These are phyloP conservation scores for Aspergillus alliaceus DNA, from an alignment of 2,329 filamentous ascomycete genomes.

Conservation along the genomic window DNA sequence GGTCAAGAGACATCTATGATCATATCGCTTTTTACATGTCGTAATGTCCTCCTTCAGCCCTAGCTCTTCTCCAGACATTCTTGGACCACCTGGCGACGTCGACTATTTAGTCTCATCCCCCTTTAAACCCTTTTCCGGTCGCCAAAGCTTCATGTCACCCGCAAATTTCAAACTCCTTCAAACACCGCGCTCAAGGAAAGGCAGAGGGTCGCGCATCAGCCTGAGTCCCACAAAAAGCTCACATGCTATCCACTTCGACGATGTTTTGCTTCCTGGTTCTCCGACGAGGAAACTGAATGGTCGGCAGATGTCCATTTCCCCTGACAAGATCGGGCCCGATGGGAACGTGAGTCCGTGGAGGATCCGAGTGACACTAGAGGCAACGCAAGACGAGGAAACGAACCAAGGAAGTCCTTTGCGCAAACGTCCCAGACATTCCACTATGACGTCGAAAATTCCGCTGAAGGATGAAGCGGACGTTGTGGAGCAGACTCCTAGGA, in stretches of 20 bases:
- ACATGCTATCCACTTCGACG: slow-evolving; percentile 43
- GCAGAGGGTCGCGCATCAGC: slow-evolving; percentile 35
- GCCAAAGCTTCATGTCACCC: slow-evolving; percentile 42
- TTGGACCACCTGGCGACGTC: slow-evolving; percentile 43
- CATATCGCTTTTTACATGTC: slow-evolving; percentile 20
- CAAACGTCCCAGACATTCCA: slow-evolving; percentile 32
- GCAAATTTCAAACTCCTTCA: slow-evolving; percentile 30
- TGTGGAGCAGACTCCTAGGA: slow-evolving; percentile 39
- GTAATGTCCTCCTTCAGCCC: slow-evolving; percentile 36
- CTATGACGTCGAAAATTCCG: slow-evolving; percentile 43
- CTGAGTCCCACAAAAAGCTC: slow-evolving; percentile 37
- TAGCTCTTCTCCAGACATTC: slow-evolving; percentile 45
- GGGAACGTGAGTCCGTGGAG: slow-evolving; percentile 49
- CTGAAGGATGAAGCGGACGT: slow-evolving; percentile 38
- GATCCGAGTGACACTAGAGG: slow-evolving; percentile 50
- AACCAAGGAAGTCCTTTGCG: slow-evolving; percentile 30
- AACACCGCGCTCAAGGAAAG: slow-evolving; percentile 28
- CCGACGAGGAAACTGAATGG: slow-evolving; percentile 33
- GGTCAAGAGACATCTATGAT: slow-evolving; percentile 5
- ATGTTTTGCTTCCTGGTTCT: slow-evolving; percentile 43
- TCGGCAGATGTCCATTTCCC: slow-evolving; percentile 34
- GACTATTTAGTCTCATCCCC: slow-evolving; percentile 46
- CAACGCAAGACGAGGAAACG: slow-evolving; percentile 44
- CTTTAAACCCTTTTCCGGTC: slow-evolving; percentile 38
- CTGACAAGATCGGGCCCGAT: slow-evolving; percentile 38